Evolutionary conservation across 75 land plant species (phyloP).

Genomic region (Selaginella moellendorffii): DNA sequence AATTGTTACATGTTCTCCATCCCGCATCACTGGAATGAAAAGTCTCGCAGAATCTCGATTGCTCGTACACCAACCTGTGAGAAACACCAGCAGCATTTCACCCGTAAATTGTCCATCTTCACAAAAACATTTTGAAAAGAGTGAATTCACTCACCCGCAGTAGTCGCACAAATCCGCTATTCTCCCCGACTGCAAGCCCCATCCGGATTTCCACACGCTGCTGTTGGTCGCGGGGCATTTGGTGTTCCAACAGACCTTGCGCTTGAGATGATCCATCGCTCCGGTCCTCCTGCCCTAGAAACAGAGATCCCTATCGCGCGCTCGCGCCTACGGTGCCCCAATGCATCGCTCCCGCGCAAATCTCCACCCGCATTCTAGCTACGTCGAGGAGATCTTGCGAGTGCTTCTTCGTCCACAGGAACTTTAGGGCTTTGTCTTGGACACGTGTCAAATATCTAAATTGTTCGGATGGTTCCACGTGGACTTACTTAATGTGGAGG

Average conservation of each 20-base stretch:
- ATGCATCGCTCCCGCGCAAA: too few relatives aligned
- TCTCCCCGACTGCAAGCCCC: conserved; percentile 2
- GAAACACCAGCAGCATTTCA: too few relatives aligned
- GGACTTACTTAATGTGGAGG: neutral
- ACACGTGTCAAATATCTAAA: neutral
- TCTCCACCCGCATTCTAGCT: too few relatives aligned
- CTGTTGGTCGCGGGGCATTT: conserved; percentile 2
- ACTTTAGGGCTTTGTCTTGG: too few relatives aligned
- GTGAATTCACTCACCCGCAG: conserved; percentile 11
- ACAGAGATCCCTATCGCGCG: neutral
- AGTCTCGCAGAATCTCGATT: neutral
- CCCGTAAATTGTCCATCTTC: too few relatives aligned
- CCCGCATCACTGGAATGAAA: neutral
- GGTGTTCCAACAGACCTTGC: conserved; percentile 6
- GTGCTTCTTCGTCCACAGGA: too few relatives aligned
- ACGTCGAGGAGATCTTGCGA: too few relatives aligned
- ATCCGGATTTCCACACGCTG: neutral
- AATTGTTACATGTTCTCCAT: neutral
- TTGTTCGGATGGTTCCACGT: neutral
- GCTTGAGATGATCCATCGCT: neutral
- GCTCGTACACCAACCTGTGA: neutral
- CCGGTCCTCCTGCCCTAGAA: conserved; percentile 7
- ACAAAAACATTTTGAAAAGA: too few relatives aligned
- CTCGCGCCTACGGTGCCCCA: neutral
- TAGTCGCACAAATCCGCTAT: conserved; percentile 9